phyloP scores from a whole-genome alignment of 1,284 basidiomycete species.

The Malassezia restricta region DNA sequence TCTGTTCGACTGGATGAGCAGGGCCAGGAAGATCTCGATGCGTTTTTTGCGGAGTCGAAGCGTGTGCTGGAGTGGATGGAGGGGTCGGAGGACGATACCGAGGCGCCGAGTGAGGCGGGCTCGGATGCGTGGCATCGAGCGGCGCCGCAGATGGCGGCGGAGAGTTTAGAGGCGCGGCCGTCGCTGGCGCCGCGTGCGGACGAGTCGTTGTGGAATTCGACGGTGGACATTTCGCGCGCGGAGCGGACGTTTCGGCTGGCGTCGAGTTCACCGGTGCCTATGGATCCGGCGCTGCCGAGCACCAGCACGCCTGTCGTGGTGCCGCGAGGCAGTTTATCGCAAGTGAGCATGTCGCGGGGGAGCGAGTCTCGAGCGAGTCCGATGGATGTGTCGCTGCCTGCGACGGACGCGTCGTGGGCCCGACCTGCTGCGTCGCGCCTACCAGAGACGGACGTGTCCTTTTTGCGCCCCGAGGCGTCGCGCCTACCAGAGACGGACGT shows the following conservation, averaged over 20 bases:
- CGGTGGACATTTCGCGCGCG: slow-evolving; percentile 19
- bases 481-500: slow-evolving; percentile 1
- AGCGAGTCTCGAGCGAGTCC: background rate
- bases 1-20: slow-evolving; percentile 53
- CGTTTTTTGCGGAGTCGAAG: slow-evolving; percentile 38
- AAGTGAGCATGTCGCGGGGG: background rate
- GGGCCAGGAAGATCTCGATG: slow-evolving; percentile 49
- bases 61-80: slow-evolving; percentile 38
- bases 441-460: no score
- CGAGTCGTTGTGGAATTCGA: slow-evolving; percentile 15
- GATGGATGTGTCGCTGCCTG: background rate
- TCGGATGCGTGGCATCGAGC: slow-evolving; percentile 12
- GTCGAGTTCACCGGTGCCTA: background rate
- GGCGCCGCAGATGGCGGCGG: slow-evolving; percentile 17
- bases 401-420: no score
- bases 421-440: no score
- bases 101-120: background rate
- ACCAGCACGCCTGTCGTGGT: background rate
- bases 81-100: slow-evolving; percentile 49
- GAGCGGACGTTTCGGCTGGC: slow-evolving; percentile 26
- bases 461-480: background rate
- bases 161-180: slow-evolving; percentile 5
- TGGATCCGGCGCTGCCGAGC: background rate
- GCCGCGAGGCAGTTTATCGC: background rate
- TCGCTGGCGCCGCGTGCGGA: slow-evolving; percentile 11